These are phyloP conservation scores for Skeletonema grethae DNA, from an alignment of 108 stramenopile genomes.

Conservation along the genomic window DNA sequence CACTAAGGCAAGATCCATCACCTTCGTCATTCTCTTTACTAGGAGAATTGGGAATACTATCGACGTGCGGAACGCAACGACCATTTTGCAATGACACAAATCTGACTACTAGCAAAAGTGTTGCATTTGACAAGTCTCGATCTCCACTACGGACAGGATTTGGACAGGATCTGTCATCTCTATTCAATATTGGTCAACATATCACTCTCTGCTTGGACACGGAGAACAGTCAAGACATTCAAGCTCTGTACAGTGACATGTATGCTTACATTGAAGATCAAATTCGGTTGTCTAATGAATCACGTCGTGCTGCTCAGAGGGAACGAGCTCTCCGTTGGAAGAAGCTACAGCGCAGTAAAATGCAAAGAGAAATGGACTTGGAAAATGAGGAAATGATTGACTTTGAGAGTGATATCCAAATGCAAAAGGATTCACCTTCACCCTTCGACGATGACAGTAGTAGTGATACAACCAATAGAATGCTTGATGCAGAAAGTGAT, in stretches of 20 bases:
- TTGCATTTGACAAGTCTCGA: not conserved
- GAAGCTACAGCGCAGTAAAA: not conserved
- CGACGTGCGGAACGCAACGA: constrained; percentile 29
- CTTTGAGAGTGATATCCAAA: not conserved
- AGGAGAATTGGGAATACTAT: constrained; percentile 30
- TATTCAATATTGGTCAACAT: constrained; percentile 88
- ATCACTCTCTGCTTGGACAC: constrained; percentile 64
- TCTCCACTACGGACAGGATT: constrained; percentile 25
- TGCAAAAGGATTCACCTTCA: not conserved
- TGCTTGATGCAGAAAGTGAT: not conserved
- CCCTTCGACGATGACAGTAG: not conserved
- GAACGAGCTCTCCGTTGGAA: constrained; percentile 14
- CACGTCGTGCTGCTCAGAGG: constrained; percentile 9
- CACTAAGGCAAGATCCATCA: constrained; percentile 28
- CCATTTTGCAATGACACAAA: constrained; percentile 9
- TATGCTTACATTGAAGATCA: constrained; percentile 19
- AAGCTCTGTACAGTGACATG: constrained; percentile 31
- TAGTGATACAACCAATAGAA: constrained; percentile 12
- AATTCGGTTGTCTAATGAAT: constrained; percentile 16
- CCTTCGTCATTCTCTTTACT: constrained; percentile 32
- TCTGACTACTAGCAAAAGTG: not conserved
- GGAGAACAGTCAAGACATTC: constrained; percentile 15
- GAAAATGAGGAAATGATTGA: not conserved
- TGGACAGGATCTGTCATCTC: constrained; percentile 61
- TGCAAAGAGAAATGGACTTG: not conserved